phyloP scores from a whole-genome alignment of 106 monocot species.

The Triglochin maritima region DNA sequence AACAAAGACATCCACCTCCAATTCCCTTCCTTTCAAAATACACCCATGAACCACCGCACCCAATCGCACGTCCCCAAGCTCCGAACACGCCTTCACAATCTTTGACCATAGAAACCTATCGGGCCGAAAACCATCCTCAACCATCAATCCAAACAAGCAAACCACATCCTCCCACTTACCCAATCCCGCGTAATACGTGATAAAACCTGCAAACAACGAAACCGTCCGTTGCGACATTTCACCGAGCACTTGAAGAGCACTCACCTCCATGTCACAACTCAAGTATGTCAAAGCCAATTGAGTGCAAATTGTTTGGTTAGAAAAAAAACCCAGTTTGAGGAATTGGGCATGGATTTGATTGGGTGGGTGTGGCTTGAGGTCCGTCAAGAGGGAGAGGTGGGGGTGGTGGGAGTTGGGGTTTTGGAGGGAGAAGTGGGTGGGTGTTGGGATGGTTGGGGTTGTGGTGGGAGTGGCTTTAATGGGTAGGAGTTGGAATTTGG shows the following conservation, averaged over 20 bases:
- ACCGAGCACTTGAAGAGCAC: constrained; percentile 4
- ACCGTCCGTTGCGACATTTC: constrained; percentile 7
- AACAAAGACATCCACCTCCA: constrained; percentile 26
- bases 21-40: constrained; percentile 7
- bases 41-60: constrained; percentile 19
- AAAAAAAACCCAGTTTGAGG: constrained; percentile 3
- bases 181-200: constrained; percentile 1
- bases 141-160: constrained; percentile 12
- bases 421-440: background rate
- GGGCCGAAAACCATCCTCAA: constrained; percentile 14
- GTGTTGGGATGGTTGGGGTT: background rate
- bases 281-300: constrained; percentile 7
- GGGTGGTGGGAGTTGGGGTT: background rate
- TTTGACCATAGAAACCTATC: constrained; percentile 27
- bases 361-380: background rate
- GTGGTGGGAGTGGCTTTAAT: background rate
- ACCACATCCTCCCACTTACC: constrained; percentile 13
- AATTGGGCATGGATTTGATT: constrained; percentile 7
- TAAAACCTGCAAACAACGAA: constrained; percentile 3
- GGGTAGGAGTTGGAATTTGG: constrained; percentile 4
- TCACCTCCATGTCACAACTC: background rate
- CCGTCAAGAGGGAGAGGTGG: constrained; percentile 9
- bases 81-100: constrained; percentile 24
- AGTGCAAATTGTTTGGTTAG: background rate
- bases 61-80: constrained; percentile 5